Base-by-base conservation (phyloP, 805 yeast genomes). In the Candida coquimbonensis region DNA sequence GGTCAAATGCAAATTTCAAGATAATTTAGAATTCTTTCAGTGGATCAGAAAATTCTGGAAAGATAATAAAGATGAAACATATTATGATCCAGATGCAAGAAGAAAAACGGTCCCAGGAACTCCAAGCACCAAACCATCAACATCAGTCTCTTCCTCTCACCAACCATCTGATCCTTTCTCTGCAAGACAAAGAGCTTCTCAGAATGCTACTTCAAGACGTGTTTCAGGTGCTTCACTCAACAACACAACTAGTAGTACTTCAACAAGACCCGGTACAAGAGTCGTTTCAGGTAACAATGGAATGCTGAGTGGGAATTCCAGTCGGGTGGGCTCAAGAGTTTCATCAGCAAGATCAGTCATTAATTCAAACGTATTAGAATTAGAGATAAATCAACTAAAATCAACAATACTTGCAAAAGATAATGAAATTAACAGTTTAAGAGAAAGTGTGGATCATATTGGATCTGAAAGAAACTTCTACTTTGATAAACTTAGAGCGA, bases 11-110 rank as follows among this genome's bases (percentile, higher is more conserved):
- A 74, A 86, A 57, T 77, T 93, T 54, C 99, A 93, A 63, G 98
- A 91, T 60, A 93, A 93, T 64, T 73, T 93, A 56, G 98, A 90
- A 67, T 85, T 93, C 57, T 68, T 90, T 52, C 99, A 93, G 67
- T 93, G 96, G 96, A 72, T 88, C 58, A 82, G 86, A 59, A 76
- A 75, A 56, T 81, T 72, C 57, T 91, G 98, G 97, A 72, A 73
- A 50, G 91, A 85, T 44, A 73, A 79, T 57, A 81, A 77, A 59
- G 83, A 82, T 46, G 82, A 81, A 45, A 72, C 76, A 33, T 76
- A 68, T 5, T 90, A 90, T 58, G 95, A 90, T 62, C 79, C 96
- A 1, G 62, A 64, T 13, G 61, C 77, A 0, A 70, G 89, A 51
- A 71, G 89, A 47, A 75, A 69, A 38, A 42, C 43, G 37, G 42